phyloP scores from a whole-genome alignment of 768 basidiomycete species.

The Calocera viscosa region DNA sequence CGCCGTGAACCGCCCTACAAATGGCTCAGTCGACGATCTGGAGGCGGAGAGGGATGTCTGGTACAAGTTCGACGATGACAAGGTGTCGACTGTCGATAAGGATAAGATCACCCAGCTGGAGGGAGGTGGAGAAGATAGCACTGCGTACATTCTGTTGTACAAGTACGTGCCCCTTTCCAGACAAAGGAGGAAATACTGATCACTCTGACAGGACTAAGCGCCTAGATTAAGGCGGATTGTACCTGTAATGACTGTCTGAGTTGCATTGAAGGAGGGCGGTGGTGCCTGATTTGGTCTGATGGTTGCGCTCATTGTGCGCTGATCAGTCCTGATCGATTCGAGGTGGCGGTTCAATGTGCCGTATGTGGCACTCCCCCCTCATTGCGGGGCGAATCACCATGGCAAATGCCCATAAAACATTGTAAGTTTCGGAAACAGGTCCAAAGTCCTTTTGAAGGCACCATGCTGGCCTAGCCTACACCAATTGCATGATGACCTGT shows the following conservation, averaged over 20 bases:
- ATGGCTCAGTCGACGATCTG: slow-evolving; percentile 31
- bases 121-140: slow-evolving; percentile 85
- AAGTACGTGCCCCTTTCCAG: slow-evolving; percentile 24
- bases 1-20: slow-evolving; percentile 42
- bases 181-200: not conserved
- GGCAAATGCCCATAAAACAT: no score
- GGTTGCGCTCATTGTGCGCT: no score
- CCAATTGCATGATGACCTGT: not conserved
- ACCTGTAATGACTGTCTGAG: not conserved
- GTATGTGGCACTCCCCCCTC: no score
- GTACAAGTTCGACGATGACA: slow-evolving; percentile 97
- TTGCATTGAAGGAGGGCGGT: no score
- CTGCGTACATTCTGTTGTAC: slow-evolving; percentile 83
- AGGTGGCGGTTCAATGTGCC: no score
- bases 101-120: slow-evolving; percentile 77
- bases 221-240: not conserved
- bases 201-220: not conserved
- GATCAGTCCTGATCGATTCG: no score
- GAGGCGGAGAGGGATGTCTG: slow-evolving; percentile 50
- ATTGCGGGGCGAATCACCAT: no score
- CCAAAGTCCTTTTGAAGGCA: no score
- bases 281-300: no score
- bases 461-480: not conserved
- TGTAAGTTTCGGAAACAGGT: no score
- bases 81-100: slow-evolving; percentile 67